These are phyloP conservation scores for Lactarius quietus DNA, from an alignment of 768 basidiomycete genomes.

Conservation along the genomic window DNA sequence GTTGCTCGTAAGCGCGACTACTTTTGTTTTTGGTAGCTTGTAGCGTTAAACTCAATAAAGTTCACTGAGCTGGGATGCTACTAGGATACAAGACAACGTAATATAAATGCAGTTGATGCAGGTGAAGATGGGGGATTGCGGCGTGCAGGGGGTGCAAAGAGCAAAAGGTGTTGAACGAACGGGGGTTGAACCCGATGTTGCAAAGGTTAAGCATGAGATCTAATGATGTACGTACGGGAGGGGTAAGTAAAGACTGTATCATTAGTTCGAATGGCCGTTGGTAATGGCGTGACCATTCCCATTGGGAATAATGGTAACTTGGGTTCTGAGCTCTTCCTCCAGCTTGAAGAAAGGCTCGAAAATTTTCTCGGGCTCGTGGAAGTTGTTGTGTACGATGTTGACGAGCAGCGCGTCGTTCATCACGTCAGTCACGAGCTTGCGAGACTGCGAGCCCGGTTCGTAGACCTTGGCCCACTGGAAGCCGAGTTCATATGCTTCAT, in stretches of 20 bases:
- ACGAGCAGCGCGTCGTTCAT: slow-evolving; percentile 85
- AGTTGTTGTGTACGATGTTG: slow-evolving; percentile 96
- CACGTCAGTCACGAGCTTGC: slow-evolving; percentile 68
- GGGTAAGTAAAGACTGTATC: slow-evolving; percentile 22
- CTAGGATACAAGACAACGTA: slow-evolving; percentile 15
- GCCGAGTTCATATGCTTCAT: slow-evolving; percentile 92
- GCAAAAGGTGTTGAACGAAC: slow-evolving; percentile 24
- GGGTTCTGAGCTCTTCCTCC: slow-evolving; percentile 54
- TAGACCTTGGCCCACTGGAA: slow-evolving; percentile 88
- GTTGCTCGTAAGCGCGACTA: background rate
- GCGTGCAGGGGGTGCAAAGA: slow-evolving; percentile 25
- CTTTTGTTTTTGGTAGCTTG: slow-evolving; percentile 12
- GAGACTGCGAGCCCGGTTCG: slow-evolving; percentile 68
- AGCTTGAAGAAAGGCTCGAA: slow-evolving; percentile 84
- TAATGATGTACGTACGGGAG: slow-evolving; percentile 16
- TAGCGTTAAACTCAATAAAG: background rate
- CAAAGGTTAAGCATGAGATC: background rate
- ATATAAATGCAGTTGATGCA: slow-evolving; percentile 37
- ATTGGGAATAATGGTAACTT: slow-evolving; percentile 28
- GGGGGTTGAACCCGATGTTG: slow-evolving; percentile 26
- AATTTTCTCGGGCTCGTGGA: slow-evolving; percentile 79
- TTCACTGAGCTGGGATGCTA: background rate
- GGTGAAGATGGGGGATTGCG: slow-evolving; percentile 24
- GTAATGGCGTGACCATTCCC: slow-evolving; percentile 16
- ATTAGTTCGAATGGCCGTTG: slow-evolving; percentile 29